phyloP scores from a whole-genome alignment of 2,329 filamentous ascomycete species.

The Huntiella omanensis region DNA sequence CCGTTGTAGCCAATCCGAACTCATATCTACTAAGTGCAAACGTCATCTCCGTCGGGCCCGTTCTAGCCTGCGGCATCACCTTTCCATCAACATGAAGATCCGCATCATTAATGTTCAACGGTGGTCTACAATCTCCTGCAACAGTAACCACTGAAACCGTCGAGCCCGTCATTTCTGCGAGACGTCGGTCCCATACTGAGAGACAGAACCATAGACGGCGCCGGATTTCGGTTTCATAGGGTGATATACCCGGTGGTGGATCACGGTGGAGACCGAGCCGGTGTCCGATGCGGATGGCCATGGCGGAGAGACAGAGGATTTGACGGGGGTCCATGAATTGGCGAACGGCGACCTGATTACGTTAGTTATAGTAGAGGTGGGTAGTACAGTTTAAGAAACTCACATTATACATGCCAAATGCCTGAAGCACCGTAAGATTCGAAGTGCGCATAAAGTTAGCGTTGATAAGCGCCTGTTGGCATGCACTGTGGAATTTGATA shows the following conservation, averaged over 20 bases:
- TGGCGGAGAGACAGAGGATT: constrained; percentile 33
- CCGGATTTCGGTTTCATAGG: constrained; percentile 51
- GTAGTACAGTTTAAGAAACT: constrained; percentile 14
- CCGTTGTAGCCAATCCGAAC: constrained; percentile 34
- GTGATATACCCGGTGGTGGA: constrained; percentile 28
- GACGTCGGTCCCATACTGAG: constrained; percentile 46
- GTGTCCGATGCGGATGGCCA: constrained; percentile 48
- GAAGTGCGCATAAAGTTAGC: constrained; percentile 47
- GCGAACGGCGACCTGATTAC: constrained; percentile 23
- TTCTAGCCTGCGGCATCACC: constrained; percentile 28
- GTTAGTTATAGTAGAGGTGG: background rate
- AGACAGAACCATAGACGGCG: constrained; percentile 58
- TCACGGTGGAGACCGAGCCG: constrained; percentile 52
- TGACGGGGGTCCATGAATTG: constrained; percentile 38
- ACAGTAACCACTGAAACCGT: constrained; percentile 36
- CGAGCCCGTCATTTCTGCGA: constrained; percentile 46
- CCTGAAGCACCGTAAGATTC: constrained; percentile 47
- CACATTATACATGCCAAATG: constrained; percentile 48
- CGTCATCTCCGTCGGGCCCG: constrained; percentile 38
- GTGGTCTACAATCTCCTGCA: constrained; percentile 34
- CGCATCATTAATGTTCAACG: constrained; percentile 42
- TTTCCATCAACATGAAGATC: constrained; percentile 39
- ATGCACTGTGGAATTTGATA: constrained; percentile 34
- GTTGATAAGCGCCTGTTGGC: constrained; percentile 46
- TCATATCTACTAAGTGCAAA: constrained; percentile 39